These are phyloP conservation scores for Vitrella brassicaformis DNA, from an alignment of 73 alveolate species.

Conservation along the genomic window DNA sequence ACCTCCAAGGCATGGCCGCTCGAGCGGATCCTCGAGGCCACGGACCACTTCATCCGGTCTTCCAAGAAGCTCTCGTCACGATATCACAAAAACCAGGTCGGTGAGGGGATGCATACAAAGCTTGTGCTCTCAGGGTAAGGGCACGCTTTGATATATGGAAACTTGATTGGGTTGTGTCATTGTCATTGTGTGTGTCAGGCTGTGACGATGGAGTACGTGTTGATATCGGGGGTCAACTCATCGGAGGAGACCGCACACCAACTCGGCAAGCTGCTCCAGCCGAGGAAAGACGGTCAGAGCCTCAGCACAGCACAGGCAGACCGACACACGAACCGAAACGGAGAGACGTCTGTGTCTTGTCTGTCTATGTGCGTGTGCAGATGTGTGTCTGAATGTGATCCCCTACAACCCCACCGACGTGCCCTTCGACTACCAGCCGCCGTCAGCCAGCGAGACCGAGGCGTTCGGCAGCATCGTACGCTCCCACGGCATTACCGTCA, in stretches of 20 bases:
- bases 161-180: no score
- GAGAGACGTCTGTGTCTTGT: no score
- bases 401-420: neutral
- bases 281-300: neutral
- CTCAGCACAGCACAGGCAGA: no score
- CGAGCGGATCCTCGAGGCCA: neutral
- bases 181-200: no score
- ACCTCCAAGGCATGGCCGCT: neutral
- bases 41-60: neutral
- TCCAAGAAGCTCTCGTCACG: neutral
- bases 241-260: neutral
- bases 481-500: neutral
- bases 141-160: no score
- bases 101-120: no score
- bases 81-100: neutral
- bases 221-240: neutral
- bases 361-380: no score
- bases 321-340: no score
- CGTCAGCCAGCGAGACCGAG: no score
- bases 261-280: neutral
- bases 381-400: neutral
- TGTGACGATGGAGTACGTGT: neutral
- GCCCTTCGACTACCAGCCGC: neutral
- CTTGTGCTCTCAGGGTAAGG: no score
- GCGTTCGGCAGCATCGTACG: neutral